Evolutionary conservation across 179 eudicot genomes (phyloP).

Genomic region (Actinidia chinensis): DNA sequence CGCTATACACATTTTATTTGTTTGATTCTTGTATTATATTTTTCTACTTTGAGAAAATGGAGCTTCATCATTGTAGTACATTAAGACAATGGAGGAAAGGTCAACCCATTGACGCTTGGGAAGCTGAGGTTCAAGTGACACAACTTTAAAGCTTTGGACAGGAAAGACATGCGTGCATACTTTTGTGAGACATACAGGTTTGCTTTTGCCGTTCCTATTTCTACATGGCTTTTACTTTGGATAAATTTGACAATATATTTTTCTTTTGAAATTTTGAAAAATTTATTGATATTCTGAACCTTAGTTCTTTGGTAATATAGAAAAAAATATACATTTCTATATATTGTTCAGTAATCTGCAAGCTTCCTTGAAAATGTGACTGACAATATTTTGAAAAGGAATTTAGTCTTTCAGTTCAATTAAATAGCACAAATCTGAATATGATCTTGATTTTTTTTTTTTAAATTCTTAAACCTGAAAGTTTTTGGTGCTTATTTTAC

Average conservation of each 20-base stretch:
- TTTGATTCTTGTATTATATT: conserved; percentile 9
- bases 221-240: not conserved
- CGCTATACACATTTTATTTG: not conserved
- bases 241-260: conserved; percentile 1
- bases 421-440: too few species aligned
- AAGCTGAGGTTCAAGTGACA: conserved; percentile 96
- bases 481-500: too few species aligned
- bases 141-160: conserved; percentile 87
- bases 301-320: too few species aligned
- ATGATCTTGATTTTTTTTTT: too few species aligned
- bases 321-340: too few species aligned
- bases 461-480: too few species aligned
- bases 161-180: conserved; percentile 75
- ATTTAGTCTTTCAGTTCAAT: too few species aligned
- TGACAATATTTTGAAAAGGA: too few species aligned
- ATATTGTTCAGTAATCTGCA: too few species aligned
- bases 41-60: conserved; percentile 8
- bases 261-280: too few species aligned
- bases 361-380: too few species aligned
- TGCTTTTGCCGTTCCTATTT: conserved; percentile 9
- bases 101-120: conserved; percentile 64
- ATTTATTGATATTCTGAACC: too few species aligned
- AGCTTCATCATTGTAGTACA: conserved; percentile 46
- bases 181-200: conserved; percentile 80
- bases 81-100: conserved; percentile 83